Percentiles rank a stretch among this genome's conserved stretches.
phyloP scores from a whole-genome alignment of 108 stramenopile species.

The Cyclotella sp. region DNA sequence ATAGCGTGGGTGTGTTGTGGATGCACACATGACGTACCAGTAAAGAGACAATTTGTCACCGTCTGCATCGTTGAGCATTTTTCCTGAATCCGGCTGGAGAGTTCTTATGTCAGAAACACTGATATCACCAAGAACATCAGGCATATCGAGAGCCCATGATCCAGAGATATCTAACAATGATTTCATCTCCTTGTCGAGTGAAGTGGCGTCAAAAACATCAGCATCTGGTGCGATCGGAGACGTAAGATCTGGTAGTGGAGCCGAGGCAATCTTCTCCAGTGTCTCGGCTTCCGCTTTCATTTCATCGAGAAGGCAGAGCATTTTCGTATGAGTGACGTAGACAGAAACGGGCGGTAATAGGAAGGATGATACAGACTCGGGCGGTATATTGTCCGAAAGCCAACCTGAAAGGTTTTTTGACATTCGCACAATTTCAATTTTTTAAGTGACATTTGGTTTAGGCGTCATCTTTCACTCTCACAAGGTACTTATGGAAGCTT shows the following conservation, averaged over 20 bases:
- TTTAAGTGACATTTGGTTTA: too few relatives aligned
- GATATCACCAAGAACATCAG: slow-evolving; percentile 2
- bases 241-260: slow-evolving; percentile 6
- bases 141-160: slow-evolving; percentile 17
- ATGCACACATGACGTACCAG: slow-evolving; percentile 9
- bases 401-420: too few relatives aligned
- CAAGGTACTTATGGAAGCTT: too few relatives aligned
- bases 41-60: slow-evolving; percentile 16
- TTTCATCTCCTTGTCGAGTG: not conserved
- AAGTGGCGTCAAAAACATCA: not conserved
- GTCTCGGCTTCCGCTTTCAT: slow-evolving; percentile 1
- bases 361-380: too few relatives aligned
- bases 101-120: slow-evolving; percentile 13
- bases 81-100: slow-evolving; percentile 12
- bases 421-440: too few relatives aligned
- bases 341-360: too few relatives aligned
- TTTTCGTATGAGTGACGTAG: not conserved
- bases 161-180: not conserved
- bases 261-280: slow-evolving; percentile 5
- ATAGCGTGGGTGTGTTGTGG: not conserved
- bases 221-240: not conserved
- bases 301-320: not conserved
- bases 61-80: slow-evolving; percentile 13
- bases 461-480: not conserved
- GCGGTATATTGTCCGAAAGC: too few relatives aligned